Evolutionary conservation across 306 rosid species (phyloP).

Genomic region (Dicorynia guianensis): DNA sequence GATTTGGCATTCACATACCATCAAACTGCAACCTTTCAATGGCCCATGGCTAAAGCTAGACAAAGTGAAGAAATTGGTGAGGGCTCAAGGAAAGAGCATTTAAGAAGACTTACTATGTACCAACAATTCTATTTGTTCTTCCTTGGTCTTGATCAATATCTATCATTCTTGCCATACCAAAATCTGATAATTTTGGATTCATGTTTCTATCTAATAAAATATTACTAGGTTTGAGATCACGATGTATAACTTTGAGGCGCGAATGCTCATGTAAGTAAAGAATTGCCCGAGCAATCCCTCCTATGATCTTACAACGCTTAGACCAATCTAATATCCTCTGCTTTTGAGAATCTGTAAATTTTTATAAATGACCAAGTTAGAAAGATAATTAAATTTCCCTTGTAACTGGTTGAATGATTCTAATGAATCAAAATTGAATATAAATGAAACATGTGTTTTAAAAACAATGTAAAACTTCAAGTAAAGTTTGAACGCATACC

Average conservation of each 20-base stretch:
- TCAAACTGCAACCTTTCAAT: too few species aligned
- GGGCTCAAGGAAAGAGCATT: not conserved
- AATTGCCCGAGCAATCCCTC: slow-evolving; percentile 50
- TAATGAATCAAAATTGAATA: not conserved
- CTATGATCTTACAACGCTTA: slow-evolving; percentile 37
- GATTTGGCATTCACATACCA: not conserved
- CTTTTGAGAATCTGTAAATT: slow-evolving; percentile 17
- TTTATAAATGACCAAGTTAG: not conserved
- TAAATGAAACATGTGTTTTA: not conserved
- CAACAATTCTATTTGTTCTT: slow-evolving; percentile 48
- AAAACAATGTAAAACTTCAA: too few species aligned
- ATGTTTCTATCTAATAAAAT: slow-evolving; percentile 49
- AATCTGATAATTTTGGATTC: slow-evolving; percentile 64
- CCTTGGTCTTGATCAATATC: slow-evolving; percentile 38
- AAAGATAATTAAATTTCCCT: not conserved
- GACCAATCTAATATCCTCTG: slow-evolving; percentile 41
- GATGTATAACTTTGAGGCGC: slow-evolving; percentile 55
- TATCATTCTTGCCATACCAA: slow-evolving; percentile 57
- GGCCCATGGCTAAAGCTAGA: too few species aligned
- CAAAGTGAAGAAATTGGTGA: not conserved
- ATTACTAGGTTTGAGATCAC: slow-evolving; percentile 63
- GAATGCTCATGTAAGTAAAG: slow-evolving; percentile 65
- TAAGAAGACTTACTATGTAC: slow-evolving; percentile 60
- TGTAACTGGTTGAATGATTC: not conserved
- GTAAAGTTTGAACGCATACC: not conserved